Base-by-base conservation (phyloP, 371 early-diverging fungal genomes). In the Syncephalastrum sp. region DNA sequence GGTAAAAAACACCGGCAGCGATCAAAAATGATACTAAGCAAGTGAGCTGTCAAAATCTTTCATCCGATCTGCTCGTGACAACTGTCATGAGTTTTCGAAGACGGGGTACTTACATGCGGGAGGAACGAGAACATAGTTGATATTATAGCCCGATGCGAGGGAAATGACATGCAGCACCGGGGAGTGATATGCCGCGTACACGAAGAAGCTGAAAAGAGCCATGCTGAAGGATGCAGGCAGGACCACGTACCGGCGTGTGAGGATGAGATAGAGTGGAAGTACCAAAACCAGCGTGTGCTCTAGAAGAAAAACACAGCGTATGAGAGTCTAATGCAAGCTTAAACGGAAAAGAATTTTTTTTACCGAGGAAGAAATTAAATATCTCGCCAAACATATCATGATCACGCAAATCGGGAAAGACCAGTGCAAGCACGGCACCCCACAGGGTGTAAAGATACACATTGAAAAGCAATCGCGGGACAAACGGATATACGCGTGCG, bases 321-420 rank as follows among this genome's bases (percentile, higher is more conserved):
- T 29, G 29, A 29, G 29, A 29, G 29, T 4, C 29, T 29, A 29
- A 29, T 29, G 29, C 29, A 29, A 29, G 29, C 29, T 29, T 29
- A 29, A 29, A 29, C 29, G 29, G 29, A 7, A 29, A 29, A 21
- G 10, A n/a, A 29, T 17, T 42, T 53, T 21, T 42, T 54, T 56
- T 77, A 81, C 84, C 85, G 25, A 82, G 57, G 56, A 64, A 82
- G 60, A 84, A 84, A 63, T 82, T 82, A 41, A 78, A 78, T 3
- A 77, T 52, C 58, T 84, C 85, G 43, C 82, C 74, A 57, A 81
- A 61, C 61, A 76, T 64, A 27, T 80, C 68, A 50, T 81, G 77
- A 51, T 79, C 81, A 53, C 85, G 71, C 19, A 82, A 49, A 61
- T 85, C 83, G 7, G 83, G 83, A 51, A 72, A 69, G 33, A 78